Evolutionary conservation across 176 grass and related monocot species (phyloP).

Genomic region (Ensete glaucum): DNA sequence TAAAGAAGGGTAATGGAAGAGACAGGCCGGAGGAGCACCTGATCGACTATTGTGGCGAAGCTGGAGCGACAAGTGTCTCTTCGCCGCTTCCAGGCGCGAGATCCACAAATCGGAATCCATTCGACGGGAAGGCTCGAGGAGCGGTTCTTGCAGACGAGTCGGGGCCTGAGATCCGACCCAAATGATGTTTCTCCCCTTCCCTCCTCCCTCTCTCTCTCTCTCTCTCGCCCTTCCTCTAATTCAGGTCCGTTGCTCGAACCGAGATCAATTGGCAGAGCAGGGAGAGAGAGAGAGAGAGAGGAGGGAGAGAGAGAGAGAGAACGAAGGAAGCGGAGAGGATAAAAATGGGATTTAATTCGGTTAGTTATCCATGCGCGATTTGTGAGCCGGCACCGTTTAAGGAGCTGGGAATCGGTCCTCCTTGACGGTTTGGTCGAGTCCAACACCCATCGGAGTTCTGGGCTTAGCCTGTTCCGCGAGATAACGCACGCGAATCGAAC

Average conservation of each 20-base stretch:
- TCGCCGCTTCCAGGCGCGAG: constrained; percentile 16
- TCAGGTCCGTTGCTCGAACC: not conserved
- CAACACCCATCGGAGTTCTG: no score
- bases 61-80: constrained; percentile 18
- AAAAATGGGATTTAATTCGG: not conserved
- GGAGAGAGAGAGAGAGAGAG: not conserved
- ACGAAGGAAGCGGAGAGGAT: not conserved
- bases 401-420: no score
- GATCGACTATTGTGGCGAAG: not conserved
- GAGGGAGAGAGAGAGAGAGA: not conserved
- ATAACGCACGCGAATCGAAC: not conserved
- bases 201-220: not conserved
- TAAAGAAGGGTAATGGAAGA: not conserved
- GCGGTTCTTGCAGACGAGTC: not conserved
- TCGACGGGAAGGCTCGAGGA: not conserved
- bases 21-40: not conserved
- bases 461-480: not conserved
- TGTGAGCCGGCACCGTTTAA: no score
- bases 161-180: no score
- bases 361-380: not conserved
- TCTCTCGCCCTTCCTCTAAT: not conserved
- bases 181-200: no score
- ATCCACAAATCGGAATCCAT: constrained; percentile 20
- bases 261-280: not conserved
- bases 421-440: no score